Base-by-base conservation (phyloP, 352 stramenopile genomes). In the Phytophthora citricola region DNA sequence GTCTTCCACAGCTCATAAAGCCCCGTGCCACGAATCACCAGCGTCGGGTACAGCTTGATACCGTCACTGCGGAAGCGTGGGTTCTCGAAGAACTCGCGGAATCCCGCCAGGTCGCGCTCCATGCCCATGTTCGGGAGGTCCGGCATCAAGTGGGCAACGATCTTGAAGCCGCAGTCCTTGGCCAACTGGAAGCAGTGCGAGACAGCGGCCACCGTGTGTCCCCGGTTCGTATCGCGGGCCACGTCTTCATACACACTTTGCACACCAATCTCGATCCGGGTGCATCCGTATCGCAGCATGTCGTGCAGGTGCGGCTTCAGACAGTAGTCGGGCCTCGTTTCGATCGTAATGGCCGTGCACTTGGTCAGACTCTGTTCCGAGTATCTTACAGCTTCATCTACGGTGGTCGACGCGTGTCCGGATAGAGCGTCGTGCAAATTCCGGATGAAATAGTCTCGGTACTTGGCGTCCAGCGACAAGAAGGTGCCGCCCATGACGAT, bases 401-500 rank as follows among this genome's bases (percentile, higher is more conserved):
- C 93, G 17, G 71, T 92, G 4, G 89, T 86, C 11, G 90, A 98
- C 60, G 86, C 72, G 68, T 99, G 95, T 58, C 97, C 97, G 27
- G 87, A 98, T 14, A 99, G 75, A 20, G 97, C 95, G 79, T 99
- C 96, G 58, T 99, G 96, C 24, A 99, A 70, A 69, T 97, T 98
- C 4, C 94, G 85, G 71, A 99, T 98, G 61, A 99, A 99, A 44
- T 92, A 98, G 81, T 99, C 96, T 45, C 97, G 95, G 71, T 99
- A 99, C 5, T 80, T 75, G 39, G 87, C 83, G 69, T 98, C 92
- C 22, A 99, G 78, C 63, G 87, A 98, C 46, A 99, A 81, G 78
- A 99, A 99, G 34, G 97, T 99, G 48, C 97, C 97, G 34, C 97
- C 97, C 96, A 99, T 99, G 49, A 99, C 95, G 61, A 99, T 98